phyloP scores from a whole-genome alignment of 495 filamentous ascomycete species.

The Neurospora cerealis region DNA sequence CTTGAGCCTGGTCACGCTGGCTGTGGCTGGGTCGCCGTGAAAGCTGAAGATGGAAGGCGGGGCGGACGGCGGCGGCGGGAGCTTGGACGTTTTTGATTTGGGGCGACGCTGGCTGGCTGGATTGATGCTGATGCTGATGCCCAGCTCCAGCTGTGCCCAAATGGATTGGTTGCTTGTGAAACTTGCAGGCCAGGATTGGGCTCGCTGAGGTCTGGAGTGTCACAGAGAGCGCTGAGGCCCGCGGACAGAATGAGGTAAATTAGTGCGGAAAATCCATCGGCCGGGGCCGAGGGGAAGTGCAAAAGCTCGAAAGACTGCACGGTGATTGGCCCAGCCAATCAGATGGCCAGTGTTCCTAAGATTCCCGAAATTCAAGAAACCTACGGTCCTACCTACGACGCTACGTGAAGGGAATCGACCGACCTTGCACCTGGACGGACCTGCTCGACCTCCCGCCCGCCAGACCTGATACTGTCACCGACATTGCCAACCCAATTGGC shows the following conservation, averaged over 20 bases:
- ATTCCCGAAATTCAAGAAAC: conserved; percentile 30
- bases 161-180: background rate
- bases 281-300: conserved; percentile 4
- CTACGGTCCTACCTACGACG: conserved; percentile 6
- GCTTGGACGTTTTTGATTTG: background rate
- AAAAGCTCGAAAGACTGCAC: conserved; percentile 1
- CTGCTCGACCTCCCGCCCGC: conserved; percentile 17
- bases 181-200: background rate
- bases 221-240: background rate
- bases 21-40: background rate
- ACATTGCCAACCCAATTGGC: conserved; percentile 31
- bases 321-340: conserved; percentile 19
- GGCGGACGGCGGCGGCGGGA: background rate
- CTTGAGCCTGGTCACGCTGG: background rate
- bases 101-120: background rate
- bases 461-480: conserved; percentile 14
- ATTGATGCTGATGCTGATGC: background rate
- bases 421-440: conserved; percentile 14
- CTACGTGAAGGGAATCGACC: background rate
- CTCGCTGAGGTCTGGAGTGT: background rate
- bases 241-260: conserved; percentile 1
- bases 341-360: conserved; percentile 26
- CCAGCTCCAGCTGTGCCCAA: background rate
- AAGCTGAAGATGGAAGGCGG: background rate
- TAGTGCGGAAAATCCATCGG: conserved; percentile 17